Evolutionary conservation across 2,329 filamentous ascomycete species (phyloP).

Genomic region (Macrophomina tecta): DNA sequence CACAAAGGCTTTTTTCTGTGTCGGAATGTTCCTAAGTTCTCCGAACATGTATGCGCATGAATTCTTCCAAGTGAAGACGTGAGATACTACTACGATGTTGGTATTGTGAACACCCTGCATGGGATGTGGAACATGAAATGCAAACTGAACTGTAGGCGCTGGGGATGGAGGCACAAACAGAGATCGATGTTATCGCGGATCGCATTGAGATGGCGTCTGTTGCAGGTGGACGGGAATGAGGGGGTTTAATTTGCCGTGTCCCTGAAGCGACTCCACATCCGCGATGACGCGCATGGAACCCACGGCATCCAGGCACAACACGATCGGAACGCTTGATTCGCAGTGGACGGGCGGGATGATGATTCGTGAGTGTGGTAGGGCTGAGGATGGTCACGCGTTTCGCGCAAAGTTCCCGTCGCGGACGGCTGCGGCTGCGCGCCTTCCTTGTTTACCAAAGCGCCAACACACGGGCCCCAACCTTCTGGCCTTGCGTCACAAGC

Average conservation of each 20-base stretch:
- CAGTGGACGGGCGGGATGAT: slow-evolving; percentile 13
- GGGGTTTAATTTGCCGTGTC: slow-evolving; percentile 1
- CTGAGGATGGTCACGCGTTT: background rate
- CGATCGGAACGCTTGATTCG: background rate
- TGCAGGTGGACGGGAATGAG: slow-evolving; percentile 6
- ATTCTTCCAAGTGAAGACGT: too few relatives aligned
- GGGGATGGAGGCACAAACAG: background rate
- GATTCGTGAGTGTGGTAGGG: slow-evolving; percentile 18
- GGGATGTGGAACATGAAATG: background rate
- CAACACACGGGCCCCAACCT: slow-evolving; percentile 17
- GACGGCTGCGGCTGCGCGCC: background rate
- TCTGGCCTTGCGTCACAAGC: slow-evolving; percentile 12
- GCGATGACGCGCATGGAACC: slow-evolving; percentile 14
- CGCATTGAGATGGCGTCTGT: background rate
- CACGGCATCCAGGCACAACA: slow-evolving; percentile 17
- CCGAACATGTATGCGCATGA: too few relatives aligned
- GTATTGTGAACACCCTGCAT: too few relatives aligned
- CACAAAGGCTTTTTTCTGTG: too few relatives aligned
- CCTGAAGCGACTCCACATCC: slow-evolving; percentile 15
- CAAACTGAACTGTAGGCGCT: background rate
- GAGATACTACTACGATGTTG: too few relatives aligned
- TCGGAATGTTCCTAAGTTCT: too few relatives aligned
- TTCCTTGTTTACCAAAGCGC: slow-evolving; percentile 20
- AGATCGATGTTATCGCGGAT: background rate
- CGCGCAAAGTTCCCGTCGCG: background rate